A percentile compares a stretch with the other conserved stretches of the same genome.
phyloP scores from a whole-genome alignment of 306 rosid species.

The Dicorynia guianensis region DNA sequence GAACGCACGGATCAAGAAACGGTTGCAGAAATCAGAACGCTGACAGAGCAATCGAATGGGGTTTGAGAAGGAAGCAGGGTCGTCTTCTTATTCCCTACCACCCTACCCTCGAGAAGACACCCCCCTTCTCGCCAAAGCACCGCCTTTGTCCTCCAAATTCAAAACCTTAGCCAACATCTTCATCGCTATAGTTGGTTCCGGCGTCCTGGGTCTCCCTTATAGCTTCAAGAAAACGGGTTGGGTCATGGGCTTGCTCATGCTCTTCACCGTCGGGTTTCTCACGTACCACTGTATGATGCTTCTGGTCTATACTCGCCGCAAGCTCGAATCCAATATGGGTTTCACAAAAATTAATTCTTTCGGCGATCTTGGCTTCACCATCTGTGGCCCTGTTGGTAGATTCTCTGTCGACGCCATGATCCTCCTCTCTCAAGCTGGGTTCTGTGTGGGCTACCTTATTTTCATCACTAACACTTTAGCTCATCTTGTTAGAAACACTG shows the following conservation, averaged over 20 bases:
- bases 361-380: constrained; percentile 69
- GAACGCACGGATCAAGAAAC: neutral
- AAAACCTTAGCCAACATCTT: constrained; percentile 77
- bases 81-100: constrained; percentile 55
- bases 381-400: constrained; percentile 63
- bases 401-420: constrained; percentile 68
- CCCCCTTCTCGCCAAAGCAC: constrained; percentile 55
- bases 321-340: constrained; percentile 51
- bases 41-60: constrained; percentile 42
- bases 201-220: constrained; percentile 78
- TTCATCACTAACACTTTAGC: constrained; percentile 65
- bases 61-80: constrained; percentile 53
- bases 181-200: constrained; percentile 76
- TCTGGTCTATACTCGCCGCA: constrained; percentile 67
- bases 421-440: constrained; percentile 71
- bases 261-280: constrained; percentile 58
- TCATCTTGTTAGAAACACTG: constrained; percentile 28
- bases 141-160: constrained; percentile 54
- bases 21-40: neutral
- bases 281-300: constrained; percentile 85
- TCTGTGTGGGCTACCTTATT: constrained; percentile 75
- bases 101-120: constrained; percentile 60
- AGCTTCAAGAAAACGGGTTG: constrained; percentile 73
- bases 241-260: constrained; percentile 59
- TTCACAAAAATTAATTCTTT: constrained; percentile 63